Evolutionary conservation across 345 rosid species (phyloP).

Genomic region (Melaleuca quinquenervia): DNA sequence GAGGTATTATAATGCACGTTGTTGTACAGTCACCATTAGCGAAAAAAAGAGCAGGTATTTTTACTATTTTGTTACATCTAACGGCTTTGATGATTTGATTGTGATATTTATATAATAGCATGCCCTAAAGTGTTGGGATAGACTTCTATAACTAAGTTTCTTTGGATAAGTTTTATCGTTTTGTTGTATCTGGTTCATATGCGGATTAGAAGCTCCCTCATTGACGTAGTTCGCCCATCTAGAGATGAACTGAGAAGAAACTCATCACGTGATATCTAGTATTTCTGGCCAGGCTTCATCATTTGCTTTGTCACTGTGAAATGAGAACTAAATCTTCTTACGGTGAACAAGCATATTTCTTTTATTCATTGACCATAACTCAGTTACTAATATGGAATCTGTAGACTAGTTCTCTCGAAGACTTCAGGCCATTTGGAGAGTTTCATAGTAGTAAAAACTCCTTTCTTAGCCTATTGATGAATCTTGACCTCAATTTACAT

Average conservation of each 20-base stretch:
- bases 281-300: background rate
- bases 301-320: background rate
- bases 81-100: background rate
- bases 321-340: background rate
- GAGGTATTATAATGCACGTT: slow-evolving; percentile 65
- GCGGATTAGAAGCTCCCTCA: background rate
- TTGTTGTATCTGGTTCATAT: background rate
- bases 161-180: background rate
- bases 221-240: background rate
- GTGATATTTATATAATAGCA: background rate
- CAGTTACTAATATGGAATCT: background rate
- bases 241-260: background rate
- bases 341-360: background rate
- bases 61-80: background rate
- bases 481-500: background rate
- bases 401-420: background rate
- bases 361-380: background rate
- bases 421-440: background rate
- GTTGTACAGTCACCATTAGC: slow-evolving; percentile 79
- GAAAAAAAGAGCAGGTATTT: slow-evolving; percentile 56
- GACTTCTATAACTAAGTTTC: background rate
- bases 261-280: background rate
- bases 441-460: background rate
- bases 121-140: background rate
- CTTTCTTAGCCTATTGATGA: background rate